Evolutionary conservation across 2,329 filamentous ascomycete genomes (phyloP).

Genomic region (Rugonectria rugulosa): DNA sequence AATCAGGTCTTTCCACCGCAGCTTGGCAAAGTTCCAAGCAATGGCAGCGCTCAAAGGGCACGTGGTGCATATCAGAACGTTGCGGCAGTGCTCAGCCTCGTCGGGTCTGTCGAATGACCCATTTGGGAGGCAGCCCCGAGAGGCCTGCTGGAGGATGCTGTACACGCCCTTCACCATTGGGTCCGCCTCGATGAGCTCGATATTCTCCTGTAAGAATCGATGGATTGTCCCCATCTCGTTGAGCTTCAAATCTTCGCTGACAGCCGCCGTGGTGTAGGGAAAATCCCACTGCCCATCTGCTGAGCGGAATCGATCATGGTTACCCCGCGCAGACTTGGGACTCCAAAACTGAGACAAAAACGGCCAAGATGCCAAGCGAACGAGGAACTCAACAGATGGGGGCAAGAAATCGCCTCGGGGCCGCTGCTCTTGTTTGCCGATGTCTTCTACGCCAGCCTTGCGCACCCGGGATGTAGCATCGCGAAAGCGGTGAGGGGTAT

Average conservation of each 20-base stretch:
- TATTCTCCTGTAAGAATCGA: too few species aligned
- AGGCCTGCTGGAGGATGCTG: background rate
- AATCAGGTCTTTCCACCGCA: too few species aligned
- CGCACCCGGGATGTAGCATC: too few species aligned
- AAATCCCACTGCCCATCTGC: background rate
- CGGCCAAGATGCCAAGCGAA: background rate
- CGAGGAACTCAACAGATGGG: background rate
- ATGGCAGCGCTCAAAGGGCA: too few species aligned
- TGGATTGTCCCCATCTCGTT: too few species aligned
- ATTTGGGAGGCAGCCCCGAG: background rate
- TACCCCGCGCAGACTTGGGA: background rate
- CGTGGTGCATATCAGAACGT: background rate
- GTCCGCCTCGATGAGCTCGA: background rate
- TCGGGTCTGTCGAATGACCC: background rate
- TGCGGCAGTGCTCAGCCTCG: background rate
- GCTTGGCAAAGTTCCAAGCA: too few species aligned
- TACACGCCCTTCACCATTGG: background rate
- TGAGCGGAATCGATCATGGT: background rate
- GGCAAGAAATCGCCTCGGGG: background rate
- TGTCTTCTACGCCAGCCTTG: too few species aligned
- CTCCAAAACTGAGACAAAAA: background rate
- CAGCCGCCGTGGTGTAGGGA: background rate
- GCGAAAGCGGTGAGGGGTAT: too few species aligned
- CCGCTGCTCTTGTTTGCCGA: too few species aligned
- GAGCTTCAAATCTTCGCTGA: background rate